A percentile compares a stretch with the other conserved stretches of the same genome.
Conservation (phyloP, 441 rosid genomes). For the Croton setiger region DNA sequence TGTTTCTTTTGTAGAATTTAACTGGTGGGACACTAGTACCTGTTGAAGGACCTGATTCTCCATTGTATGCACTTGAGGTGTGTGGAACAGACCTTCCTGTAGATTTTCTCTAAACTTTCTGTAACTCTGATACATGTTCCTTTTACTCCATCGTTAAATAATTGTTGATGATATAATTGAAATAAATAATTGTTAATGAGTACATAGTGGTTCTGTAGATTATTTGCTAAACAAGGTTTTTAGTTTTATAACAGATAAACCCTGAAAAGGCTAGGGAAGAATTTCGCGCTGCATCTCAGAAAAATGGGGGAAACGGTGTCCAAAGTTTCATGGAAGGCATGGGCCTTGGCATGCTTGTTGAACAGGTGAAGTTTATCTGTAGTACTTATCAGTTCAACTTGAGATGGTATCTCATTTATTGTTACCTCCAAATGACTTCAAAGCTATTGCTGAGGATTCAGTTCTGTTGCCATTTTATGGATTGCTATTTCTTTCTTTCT, state of each 20-base stretch:
- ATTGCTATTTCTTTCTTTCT: neutral
- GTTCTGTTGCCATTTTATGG: neutral
- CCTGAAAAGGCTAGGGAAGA: conserved; percentile 93
- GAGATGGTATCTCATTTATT: neutral
- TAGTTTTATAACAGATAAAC: conserved; percentile 54
- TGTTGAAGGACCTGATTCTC: conserved; percentile 85
- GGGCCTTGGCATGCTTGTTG: conserved; percentile 95
- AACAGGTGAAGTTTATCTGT: conserved; percentile 53
- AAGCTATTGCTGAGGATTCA: neutral
- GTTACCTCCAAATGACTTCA: neutral
- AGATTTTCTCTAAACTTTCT: neutral
- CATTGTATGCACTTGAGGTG: conserved; percentile 89
- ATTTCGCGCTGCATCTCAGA: conserved; percentile 64
- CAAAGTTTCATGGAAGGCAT: conserved; percentile 94
- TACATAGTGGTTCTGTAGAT: conserved; percentile 12
- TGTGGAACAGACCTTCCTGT: conserved; percentile 17
- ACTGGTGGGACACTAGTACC: conserved; percentile 77
- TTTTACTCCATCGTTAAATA: conserved; percentile 6
- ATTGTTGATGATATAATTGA: conserved; percentile 2
- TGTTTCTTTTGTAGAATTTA: conserved; percentile 49
- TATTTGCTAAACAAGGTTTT: conserved; percentile 25
- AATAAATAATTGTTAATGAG: neutral
- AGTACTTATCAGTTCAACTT: neutral
- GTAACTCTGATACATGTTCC: conserved; percentile 1
- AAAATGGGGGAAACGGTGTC: conserved; percentile 67